Base-by-base conservation (phyloP, 176 grass and related monocot genomes). In the Aegilops tauschii region DNA sequence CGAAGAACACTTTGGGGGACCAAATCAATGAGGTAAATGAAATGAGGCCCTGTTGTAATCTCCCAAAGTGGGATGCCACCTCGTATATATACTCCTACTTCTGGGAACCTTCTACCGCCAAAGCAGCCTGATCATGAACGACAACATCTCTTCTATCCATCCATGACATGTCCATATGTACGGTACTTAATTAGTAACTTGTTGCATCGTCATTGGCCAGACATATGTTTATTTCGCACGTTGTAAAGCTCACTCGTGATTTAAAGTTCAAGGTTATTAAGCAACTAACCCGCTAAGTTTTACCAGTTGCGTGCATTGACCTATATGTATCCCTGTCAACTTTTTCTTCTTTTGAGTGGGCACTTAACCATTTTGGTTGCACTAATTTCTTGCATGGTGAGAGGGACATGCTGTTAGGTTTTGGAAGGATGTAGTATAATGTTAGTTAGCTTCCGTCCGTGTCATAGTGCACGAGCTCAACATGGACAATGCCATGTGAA, bases 61-160 rank as follows among this genome's bases (percentile, higher is more conserved):
- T 25, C 49, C 30, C 58, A 81, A 77, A 82, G 70, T 59, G 79
- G 70, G 31, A 23, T 56, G n/a, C 37, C 54, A 72, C 80, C 18
- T 47, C 12, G 13, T 58, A 29, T 74, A 4, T 74, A 17, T 32
- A n/a, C 5, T 44, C 65, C 58, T 59, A 37, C 27, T 90, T 79
- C 59, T 80, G 50, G 44, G 85, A 87, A 90, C 58, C 80, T 90
- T 90, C 89, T 3, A 64, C 36, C 61, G 21, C 78, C 84, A 76
- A 58, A 58, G 16, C 5, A 0, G 18, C 54, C 18, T 69, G 6
- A 35, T 78, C 31, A 42, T 58, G 18, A 67, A 61, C 27, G 59
- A 84, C 62, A 35, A 1, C 65, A 17, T 36, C 40, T 65, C 23
- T 54, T 71, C 50, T 50, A 73, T 73, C 25, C 44, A 75, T 75